Conservation (phyloP, 345 rosid genomes). For the Durio zibethinus region DNA sequence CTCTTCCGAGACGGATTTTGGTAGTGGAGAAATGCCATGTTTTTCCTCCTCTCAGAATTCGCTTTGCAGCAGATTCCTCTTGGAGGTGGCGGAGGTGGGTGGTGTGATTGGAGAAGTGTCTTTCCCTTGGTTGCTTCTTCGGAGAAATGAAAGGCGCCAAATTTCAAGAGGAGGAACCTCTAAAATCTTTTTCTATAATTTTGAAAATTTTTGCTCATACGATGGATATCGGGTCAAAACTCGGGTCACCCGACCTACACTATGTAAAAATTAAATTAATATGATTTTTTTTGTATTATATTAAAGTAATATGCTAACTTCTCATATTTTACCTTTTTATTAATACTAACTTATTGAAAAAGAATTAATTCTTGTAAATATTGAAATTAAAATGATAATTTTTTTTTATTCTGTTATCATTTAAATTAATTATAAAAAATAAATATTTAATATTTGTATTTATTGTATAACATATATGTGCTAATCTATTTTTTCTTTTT, state of each 20-base stretch:
- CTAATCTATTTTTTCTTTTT: too few relatives aligned
- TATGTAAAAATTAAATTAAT: too few relatives aligned
- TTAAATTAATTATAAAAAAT: too few relatives aligned
- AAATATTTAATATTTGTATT: too few relatives aligned
- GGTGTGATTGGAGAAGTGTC: not conserved
- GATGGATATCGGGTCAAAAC: not conserved
- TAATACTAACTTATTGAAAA: too few relatives aligned
- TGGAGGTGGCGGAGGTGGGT: not conserved
- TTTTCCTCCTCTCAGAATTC: not conserved
- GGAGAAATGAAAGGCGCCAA: slow-evolving; percentile 6
- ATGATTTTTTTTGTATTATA: too few relatives aligned
- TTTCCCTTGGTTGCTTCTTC: not conserved
- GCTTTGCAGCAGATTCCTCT: not conserved
- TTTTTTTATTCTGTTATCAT: too few relatives aligned
- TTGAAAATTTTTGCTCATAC: not conserved
- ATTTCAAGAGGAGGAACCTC: not conserved
- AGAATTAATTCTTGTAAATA: too few relatives aligned
- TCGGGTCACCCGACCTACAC: not conserved
- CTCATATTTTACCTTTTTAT: too few relatives aligned
- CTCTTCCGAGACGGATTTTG: slow-evolving; percentile 47
- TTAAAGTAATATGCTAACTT: too few relatives aligned
- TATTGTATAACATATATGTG: too few relatives aligned
- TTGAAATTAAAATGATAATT: too few relatives aligned
- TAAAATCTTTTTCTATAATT: not conserved
- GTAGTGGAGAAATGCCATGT: slow-evolving; percentile 31